Evolutionary conservation across 495 filamentous ascomycete species (phyloP).

Genomic region (Terfezia boudieri): DNA sequence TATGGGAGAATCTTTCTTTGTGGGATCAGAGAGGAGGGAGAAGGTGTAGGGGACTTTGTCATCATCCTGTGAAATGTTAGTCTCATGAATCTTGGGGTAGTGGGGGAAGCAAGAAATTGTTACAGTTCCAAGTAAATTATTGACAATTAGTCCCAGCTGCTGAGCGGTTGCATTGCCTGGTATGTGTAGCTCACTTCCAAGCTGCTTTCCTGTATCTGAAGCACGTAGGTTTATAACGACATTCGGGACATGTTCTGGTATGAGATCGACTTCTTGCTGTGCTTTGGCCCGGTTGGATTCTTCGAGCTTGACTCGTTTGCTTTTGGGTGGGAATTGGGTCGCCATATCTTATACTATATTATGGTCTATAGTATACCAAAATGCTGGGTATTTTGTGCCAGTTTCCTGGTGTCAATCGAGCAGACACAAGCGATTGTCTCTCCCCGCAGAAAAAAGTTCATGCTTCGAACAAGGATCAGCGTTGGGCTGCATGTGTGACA

Average conservation of each 20-base stretch:
- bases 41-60: slow-evolving; percentile 80
- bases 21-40: slow-evolving; percentile 34
- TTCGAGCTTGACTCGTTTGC: slow-evolving; percentile 67
- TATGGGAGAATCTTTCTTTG: slow-evolving; percentile 25
- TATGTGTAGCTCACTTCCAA: slow-evolving; percentile 38
- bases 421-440: too few relatives aligned
- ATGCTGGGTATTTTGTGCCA: too few relatives aligned
- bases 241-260: slow-evolving; percentile 50
- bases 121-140: slow-evolving; percentile 66
- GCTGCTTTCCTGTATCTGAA: slow-evolving; percentile 41
- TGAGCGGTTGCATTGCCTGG: slow-evolving; percentile 61
- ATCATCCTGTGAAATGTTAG: slow-evolving; percentile 21
- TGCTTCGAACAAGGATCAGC: too few relatives aligned
- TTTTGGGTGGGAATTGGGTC: slow-evolving; percentile 70
- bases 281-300: slow-evolving; percentile 44
- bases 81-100: background rate
- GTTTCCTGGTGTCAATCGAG: too few relatives aligned
- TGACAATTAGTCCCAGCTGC: slow-evolving; percentile 78
- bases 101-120: slow-evolving; percentile 18
- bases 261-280: slow-evolving; percentile 51
- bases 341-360: slow-evolving; percentile 36
- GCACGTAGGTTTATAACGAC: slow-evolving; percentile 77
- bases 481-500: too few relatives aligned
- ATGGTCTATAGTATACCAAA: too few relatives aligned
- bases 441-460: too few relatives aligned